Evolutionary conservation across 768 basidiomycete genomes (phyloP), one percentile per base, ranked within the genome.

Genomic region (Lactarius deliciosus): DNA sequence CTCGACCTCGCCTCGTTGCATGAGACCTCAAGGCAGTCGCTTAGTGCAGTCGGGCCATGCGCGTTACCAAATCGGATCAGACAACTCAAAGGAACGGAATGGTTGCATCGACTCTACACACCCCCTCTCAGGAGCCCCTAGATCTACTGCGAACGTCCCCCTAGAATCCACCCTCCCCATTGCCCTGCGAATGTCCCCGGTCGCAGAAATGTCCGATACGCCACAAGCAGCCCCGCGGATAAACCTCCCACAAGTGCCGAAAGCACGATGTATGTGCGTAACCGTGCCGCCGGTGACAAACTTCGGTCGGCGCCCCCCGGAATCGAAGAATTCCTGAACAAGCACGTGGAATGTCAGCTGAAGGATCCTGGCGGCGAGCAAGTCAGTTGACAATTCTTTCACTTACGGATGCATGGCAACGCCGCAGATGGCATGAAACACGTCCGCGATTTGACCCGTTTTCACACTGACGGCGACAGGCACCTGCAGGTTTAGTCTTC

Each of bases 401-500:
- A 86, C 90, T 74, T 75, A 95, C 94, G 94, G 94, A 64, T 88
- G 88, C 83, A 94, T 87, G 8, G 92, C 94, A 73, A 93, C 87
- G 65, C 84, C 79, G 74, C 90, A 92, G 71, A 95, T 90, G 34
- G 85, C 88, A 73, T 94, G 88, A 81, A 92, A 96, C 22, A 96
- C 88, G 74, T 93, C 92, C 32, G 92, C 92, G 13, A 83, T 88
- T 75, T 94, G 91, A 56, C 87, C 90, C 4, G 88, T 87, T 77
- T 89, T 90, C 54, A 96, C 89, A 76, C 93, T 96, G 34, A 98
- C 94, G 2, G 96, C 88, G 55, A 98, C 94, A 32, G 96, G 96
- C 5, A 96, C 94, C 69, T 91, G 92, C n/a, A 99, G 81, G 10
- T 88, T 86, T 60, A 98, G 78, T 67, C 94, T 82, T 74, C 95